A percentile compares a stretch with the other conserved stretches of the same genome.
phyloP scores from a whole-genome alignment of 768 basidiomycete genomes.

The Hypholoma fasciculare region DNA sequence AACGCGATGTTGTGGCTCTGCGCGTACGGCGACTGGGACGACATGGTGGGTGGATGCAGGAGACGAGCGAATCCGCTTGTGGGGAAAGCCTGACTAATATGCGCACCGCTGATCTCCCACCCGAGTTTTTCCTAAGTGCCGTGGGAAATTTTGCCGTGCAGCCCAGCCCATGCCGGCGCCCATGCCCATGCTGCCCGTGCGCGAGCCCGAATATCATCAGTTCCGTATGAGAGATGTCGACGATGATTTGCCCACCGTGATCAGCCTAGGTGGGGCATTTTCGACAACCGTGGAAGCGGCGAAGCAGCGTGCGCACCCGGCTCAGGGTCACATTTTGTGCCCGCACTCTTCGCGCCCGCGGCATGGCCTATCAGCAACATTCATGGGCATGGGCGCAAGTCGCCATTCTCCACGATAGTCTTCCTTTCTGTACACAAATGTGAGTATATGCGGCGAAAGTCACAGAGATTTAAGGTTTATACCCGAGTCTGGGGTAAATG shows the following conservation, averaged over 20 bases:
- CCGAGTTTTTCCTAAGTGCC: conserved; percentile 29
- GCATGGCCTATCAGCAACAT: background rate
- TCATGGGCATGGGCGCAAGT: background rate
- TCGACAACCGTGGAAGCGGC: conserved; percentile 1
- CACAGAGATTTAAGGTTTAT: background rate
- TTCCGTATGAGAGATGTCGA: background rate
- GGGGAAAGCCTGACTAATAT: conserved; percentile 24
- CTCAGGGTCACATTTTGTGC: background rate
- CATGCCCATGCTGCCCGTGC: background rate
- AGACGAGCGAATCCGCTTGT: conserved; percentile 1
- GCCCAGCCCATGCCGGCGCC: background rate
- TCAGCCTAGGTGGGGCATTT: background rate
- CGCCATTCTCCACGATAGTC: background rate
- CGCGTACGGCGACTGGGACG: conserved; percentile 16
- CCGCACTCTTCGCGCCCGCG: background rate
- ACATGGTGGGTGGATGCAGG: conserved; percentile 11
- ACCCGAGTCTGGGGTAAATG: conserved; percentile 1
- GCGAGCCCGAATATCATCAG: background rate
- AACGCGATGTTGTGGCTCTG: conserved; percentile 12
- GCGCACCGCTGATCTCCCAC: conserved; percentile 21
- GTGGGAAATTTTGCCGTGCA: conserved; percentile 15
- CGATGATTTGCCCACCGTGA: background rate
- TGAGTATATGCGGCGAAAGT: background rate
- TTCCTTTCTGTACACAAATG: background rate
- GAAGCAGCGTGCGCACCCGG: background rate